Evolutionary conservation across 2,329 filamentous ascomycete genomes (phyloP).

Genomic region (Pseudopithomyces chartarum): DNA sequence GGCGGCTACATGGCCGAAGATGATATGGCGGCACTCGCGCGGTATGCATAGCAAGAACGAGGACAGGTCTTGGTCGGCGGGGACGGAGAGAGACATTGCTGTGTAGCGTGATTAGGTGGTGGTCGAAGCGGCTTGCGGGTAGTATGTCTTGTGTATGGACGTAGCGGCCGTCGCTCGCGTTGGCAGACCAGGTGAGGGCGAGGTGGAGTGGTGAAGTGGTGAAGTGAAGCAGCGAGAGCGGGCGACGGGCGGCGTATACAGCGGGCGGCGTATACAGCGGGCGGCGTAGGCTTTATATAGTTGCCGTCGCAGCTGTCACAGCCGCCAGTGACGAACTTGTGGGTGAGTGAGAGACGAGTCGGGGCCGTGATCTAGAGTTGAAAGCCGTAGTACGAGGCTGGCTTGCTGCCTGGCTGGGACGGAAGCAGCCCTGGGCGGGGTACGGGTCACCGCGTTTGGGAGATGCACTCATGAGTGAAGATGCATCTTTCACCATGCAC

Average conservation of each 20-base stretch:
- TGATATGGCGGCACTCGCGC: constrained; percentile 37
- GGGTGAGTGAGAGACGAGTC: background rate
- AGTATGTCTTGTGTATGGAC: too few relatives aligned
- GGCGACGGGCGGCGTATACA: background rate
- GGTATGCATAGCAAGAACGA: constrained; percentile 29
- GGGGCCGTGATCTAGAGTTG: background rate
- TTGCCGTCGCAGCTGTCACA: background rate
- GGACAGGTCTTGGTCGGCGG: constrained; percentile 9
- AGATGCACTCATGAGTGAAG: constrained; percentile 3
- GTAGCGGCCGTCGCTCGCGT: too few relatives aligned
- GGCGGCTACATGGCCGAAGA: constrained; percentile 29
- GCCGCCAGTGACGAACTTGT: too few relatives aligned
- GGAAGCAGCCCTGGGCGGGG: constrained; percentile 16
- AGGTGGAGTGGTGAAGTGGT: background rate
- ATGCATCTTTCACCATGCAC: background rate
- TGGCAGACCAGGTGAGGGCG: background rate
- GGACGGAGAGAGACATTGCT: constrained; percentile 10
- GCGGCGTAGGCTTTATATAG: background rate
- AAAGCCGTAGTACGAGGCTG: constrained; percentile 6
- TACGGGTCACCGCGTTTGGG: constrained; percentile 9
- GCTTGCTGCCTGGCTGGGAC: constrained; percentile 23
- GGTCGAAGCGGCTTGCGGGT: too few relatives aligned
- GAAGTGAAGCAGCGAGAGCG: too few relatives aligned
- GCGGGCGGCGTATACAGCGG: background rate
- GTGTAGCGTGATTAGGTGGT: background rate